These are phyloP conservation scores for Ogataea degrootiae DNA, from an alignment of 805 yeast genomes.

Conservation along the genomic window DNA sequence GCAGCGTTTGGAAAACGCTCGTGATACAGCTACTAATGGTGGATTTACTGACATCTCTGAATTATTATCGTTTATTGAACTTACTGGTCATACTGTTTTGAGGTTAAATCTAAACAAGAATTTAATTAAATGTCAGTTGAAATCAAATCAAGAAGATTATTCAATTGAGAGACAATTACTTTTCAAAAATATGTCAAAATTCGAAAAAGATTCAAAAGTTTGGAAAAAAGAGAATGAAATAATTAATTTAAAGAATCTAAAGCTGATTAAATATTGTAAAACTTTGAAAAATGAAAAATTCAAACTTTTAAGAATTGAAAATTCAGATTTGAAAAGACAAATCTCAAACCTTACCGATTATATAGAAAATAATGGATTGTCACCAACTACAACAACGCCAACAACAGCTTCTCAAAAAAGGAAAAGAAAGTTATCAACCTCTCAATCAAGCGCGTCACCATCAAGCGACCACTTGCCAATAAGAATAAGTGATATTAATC, in stretches of 20 bases:
- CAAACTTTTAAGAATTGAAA: conserved; percentile 25
- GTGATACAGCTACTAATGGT: conserved; percentile 1
- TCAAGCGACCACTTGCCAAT: conserved; percentile 1
- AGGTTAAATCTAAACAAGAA: conserved; percentile 30
- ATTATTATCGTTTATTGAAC: conserved; percentile 6
- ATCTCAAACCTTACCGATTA: conserved; percentile 1
- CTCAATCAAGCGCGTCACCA: not conserved
- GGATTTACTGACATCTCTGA: not conserved
- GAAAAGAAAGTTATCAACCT: not conserved
- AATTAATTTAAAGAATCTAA: conserved; percentile 27
- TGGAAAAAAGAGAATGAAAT: conserved; percentile 27
- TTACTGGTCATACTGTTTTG: conserved; percentile 20
- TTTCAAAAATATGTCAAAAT: conserved; percentile 23
- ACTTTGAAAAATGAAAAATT: conserved; percentile 27
- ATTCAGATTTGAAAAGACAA: conserved; percentile 21
- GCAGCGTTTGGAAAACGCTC: conserved; percentile 5
- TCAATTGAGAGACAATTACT: conserved; percentile 28
- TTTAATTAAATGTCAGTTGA: conserved; percentile 25
- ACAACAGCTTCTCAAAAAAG: not conserved
- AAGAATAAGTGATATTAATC: not conserved
- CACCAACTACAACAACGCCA: not conserved
- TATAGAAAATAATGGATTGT: not conserved
- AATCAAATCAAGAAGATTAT: conserved; percentile 23
- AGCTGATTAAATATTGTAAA: conserved; percentile 28
- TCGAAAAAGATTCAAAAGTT: conserved; percentile 23